Base-by-base conservation (phyloP, 257 asterid genomes). In the Mitragyna speciosa region DNA sequence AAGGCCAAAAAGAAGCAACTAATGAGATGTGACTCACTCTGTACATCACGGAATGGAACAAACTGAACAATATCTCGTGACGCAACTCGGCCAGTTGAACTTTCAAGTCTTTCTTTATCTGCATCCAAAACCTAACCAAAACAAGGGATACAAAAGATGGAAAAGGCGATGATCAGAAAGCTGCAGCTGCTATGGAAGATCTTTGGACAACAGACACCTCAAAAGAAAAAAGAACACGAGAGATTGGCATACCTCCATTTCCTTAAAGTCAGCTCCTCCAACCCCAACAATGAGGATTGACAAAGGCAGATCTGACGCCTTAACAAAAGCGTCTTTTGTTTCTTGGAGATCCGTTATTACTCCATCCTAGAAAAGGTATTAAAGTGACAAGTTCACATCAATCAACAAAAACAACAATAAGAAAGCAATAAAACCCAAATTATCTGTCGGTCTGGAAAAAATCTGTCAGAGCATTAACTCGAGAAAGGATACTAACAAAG, bases 271-370 rank as follows among this genome's bases (percentile, higher is more conserved):
- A 17, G 99, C 99, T 79, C 99, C 99, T 83, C 99, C 99, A 74
- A 96, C 99, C 75, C 98, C 99, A 68, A 96, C 95, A 70, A 92
- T 96, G 17, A 96, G 92, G 82, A 96, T 91, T 80, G 99, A 96
- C 89, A 96, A 78, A 66, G 99, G 98, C 81, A 96, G 85, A 89
- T 96, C 99, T 16, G 99, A 94, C 51, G 98, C 99, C 88, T 84
- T 87, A 82, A 96, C 97, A 6, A 96, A 82, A 26, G 98, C 97
- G 63, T 96, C 97, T 88, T 90, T 96, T 33, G 99, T 96, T 87
- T 96, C 99, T 86, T 94, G 98, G 70, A 94, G 98, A 85, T 96
- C 99, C 16, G 99, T 96, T 71, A 96, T 92, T 81, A 94, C 99
- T 77, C 99, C 99, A 88, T 96, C 99, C 98, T 96, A 59, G 76